phyloP scores from a whole-genome alignment of 1,284 basidiomycete genomes.

The Moniliophthora roreri region DNA sequence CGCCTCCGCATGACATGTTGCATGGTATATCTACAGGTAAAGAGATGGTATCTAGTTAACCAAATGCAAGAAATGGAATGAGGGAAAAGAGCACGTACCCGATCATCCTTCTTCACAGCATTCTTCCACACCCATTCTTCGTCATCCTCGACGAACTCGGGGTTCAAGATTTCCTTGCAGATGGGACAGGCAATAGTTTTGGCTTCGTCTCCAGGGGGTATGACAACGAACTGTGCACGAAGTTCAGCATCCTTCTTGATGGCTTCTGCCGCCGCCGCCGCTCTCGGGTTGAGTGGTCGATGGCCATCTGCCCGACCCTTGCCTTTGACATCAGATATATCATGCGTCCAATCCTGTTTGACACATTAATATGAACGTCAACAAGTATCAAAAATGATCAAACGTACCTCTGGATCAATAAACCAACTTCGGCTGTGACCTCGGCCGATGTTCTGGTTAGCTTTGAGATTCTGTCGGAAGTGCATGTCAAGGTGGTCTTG shows the following conservation, averaged over 20 bases:
- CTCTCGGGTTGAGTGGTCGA: slow-evolving; percentile 52
- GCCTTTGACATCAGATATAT: slow-evolving; percentile 63
- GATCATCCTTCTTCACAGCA: slow-evolving; percentile 80
- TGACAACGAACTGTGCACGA: slow-evolving; percentile 79
- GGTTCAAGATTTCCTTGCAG: slow-evolving; percentile 93
- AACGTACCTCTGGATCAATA: slow-evolving; percentile 78
- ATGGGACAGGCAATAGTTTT: slow-evolving; percentile 86
- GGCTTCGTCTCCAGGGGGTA: slow-evolving; percentile 85
- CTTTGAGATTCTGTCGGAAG: slow-evolving; percentile 91
- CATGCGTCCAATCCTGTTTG: slow-evolving; percentile 81
- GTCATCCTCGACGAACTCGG: slow-evolving; percentile 93
- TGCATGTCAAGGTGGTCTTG: slow-evolving; percentile 97
- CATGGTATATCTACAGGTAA: slow-evolving; percentile 74
- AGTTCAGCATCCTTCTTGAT: slow-evolving; percentile 75
- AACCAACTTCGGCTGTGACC: slow-evolving; percentile 95
- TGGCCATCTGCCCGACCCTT: slow-evolving; percentile 57
- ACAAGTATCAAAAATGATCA: slow-evolving; percentile 6
- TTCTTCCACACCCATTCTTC: slow-evolving; percentile 99
- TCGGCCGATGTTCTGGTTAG: slow-evolving; percentile 80
- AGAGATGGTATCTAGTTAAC: not conserved
- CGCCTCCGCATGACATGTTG: slow-evolving; percentile 86
- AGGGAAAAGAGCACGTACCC: slow-evolving; percentile 51
- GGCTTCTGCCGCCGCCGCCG: slow-evolving; percentile 62
- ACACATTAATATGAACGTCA: slow-evolving; percentile 16
- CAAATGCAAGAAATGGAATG: not conserved